Evolutionary conservation across 768 basidiomycete genomes (phyloP), one percentile per base, ranked within the genome.

Genomic region (Phanerodontia chrysosporium): DNA sequence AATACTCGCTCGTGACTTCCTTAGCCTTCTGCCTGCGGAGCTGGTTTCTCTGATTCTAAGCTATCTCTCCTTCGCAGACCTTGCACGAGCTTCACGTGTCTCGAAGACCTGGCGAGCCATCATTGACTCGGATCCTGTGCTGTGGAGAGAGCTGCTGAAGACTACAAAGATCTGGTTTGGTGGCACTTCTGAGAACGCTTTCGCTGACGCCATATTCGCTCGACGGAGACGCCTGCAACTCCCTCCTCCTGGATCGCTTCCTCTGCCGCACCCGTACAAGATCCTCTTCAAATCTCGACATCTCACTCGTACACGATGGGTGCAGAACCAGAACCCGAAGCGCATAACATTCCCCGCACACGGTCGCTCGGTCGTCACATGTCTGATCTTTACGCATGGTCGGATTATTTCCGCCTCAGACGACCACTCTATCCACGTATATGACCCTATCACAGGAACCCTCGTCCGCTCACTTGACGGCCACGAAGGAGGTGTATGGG

Each of bases 331-430:
- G 25, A 79, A 84, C 58, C 91, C 87, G 14, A 89, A 84, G 63
- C 88, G 90, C 58, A 77, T 87, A 52, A 86, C 87, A 3, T 96
- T 98, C 76, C 81, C 88, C 0, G 95, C 95, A 12, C 91, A 95
- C 65, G 92, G 93, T 0, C 83, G 83, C 46, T 86, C 89, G 24
- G 96, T 98, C 61, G 94, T 99, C 70, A 99, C 96, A 44, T 97
- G 95, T 71, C 84, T 98, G 48, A 83, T 98, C 66, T 92, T 99
- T 76, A 97, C 96, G 51, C 85, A 86, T 60, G 90, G 91, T 29
- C 92, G 95, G 61, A 93, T 99, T 74, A 93, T 99, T 67, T 95
- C 92, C 12, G 95, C 96, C 12, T 96, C 94, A 0, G 96, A 99
- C 72, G 95, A 98, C 73, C 93, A 98, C 66, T 91, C 93, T 3